phyloP scores from a whole-genome alignment of 768 basidiomycete species.

The Suillus decipiens region DNA sequence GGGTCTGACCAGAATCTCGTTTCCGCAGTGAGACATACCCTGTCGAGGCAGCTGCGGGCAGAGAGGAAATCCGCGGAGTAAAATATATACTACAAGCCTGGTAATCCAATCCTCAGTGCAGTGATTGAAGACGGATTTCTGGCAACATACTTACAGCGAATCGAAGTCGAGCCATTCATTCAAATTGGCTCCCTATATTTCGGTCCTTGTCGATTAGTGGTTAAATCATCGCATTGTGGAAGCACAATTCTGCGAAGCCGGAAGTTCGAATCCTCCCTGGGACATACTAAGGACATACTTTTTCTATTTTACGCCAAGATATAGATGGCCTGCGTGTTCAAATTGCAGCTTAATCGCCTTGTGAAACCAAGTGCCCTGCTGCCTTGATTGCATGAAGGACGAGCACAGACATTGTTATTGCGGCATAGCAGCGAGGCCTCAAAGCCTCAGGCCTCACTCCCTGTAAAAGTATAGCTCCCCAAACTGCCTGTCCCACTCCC shows the following conservation, averaged over 20 bases:
- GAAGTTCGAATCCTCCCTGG: constrained; percentile 12
- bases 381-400: neutral
- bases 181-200: accelerated
- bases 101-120: neutral
- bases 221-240: constrained; percentile 12
- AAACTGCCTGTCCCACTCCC: constrained; percentile 40
- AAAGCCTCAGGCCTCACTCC: neutral
- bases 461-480: constrained; percentile 5
- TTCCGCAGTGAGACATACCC: too few relatives aligned
- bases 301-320: neutral
- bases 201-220: constrained; percentile 12
- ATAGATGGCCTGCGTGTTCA: too few relatives aligned
- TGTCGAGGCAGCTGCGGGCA: too few relatives aligned
- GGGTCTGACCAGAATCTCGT: too few relatives aligned
- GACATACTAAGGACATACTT: constrained; percentile 7
- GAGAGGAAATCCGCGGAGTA: too few relatives aligned
- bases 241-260: constrained; percentile 10
- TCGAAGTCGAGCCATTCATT: neutral
- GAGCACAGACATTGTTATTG: too few relatives aligned
- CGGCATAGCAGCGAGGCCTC: neutral
- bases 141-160: too few relatives aligned
- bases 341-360: neutral
- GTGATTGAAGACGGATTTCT: neutral
- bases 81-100: neutral
- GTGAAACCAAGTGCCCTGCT: neutral